Percentiles rank a stretch among this genome's conserved stretches.
phyloP scores from a whole-genome alignment of 352 stramenopile species.

The Globisporangium cederbergense region DNA sequence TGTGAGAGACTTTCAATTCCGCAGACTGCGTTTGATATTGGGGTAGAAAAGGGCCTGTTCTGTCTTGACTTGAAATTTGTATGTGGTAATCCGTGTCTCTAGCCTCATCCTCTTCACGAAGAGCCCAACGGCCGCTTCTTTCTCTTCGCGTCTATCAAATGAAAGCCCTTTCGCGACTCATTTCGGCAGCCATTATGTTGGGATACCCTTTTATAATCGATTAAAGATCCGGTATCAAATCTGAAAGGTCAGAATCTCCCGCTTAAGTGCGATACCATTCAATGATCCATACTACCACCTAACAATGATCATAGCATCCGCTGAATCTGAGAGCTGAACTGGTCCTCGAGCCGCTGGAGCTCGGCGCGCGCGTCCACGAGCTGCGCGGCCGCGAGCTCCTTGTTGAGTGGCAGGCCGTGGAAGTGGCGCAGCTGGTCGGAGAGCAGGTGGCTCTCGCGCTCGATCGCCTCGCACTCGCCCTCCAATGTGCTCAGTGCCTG shows the following conservation, averaged over 20 bases:
- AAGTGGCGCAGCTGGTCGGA: conserved; percentile 28
- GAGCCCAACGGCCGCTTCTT: background rate
- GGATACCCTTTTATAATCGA: background rate
- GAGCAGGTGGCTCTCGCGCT: conserved; percentile 28
- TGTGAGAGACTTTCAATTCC: too few species aligned
- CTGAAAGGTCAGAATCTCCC: too few species aligned
- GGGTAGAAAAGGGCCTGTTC: too few species aligned
- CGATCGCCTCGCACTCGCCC: conserved; percentile 30
- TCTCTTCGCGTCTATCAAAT: background rate
- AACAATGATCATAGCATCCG: conserved; percentile 28
- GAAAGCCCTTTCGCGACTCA: background rate
- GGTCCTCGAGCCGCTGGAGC: conserved; percentile 38
- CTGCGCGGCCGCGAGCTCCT: conserved; percentile 31
- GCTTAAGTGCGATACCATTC: background rate
- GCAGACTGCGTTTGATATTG: too few species aligned
- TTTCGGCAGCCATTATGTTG: conserved; percentile 6
- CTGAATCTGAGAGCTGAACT: conserved; percentile 47
- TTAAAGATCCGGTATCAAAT: background rate
- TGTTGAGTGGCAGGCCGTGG: conserved; percentile 36
- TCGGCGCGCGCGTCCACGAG: conserved; percentile 31
- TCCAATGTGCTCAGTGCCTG: conserved; percentile 27
- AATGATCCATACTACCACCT: too few species aligned
- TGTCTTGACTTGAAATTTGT: too few species aligned
- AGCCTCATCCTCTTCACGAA: background rate
- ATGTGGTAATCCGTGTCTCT: too few species aligned